These are phyloP conservation scores for Solanum raphanifolium DNA, from an alignment of 257 asterid species.

Conservation along the genomic window DNA sequence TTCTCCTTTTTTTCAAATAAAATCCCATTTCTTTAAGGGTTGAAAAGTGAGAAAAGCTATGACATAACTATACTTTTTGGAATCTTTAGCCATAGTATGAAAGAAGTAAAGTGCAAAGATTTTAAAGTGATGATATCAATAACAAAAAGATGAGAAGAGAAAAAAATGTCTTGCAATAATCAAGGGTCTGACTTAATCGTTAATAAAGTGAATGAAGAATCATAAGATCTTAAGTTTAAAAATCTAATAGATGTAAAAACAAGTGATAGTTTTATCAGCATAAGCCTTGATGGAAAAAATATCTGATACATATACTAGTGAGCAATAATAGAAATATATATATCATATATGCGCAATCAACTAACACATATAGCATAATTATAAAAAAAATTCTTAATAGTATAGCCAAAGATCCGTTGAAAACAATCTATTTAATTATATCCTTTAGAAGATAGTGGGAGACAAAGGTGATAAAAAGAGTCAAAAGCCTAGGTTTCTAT, in stretches of 20 bases:
- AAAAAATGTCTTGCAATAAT: background rate
- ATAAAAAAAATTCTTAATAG: background rate
- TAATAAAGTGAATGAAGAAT: background rate
- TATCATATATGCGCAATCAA: background rate
- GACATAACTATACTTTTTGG: background rate
- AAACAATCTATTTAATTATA: background rate
- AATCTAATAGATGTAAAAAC: background rate
- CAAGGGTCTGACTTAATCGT: background rate
- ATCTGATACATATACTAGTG: background rate
- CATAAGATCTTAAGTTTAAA: background rate
- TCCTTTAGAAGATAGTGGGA: background rate
- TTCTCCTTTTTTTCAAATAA: background rate
- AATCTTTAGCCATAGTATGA: background rate
- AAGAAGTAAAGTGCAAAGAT: background rate
- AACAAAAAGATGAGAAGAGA: background rate
- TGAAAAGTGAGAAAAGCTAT: background rate
- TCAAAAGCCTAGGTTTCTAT: background rate
- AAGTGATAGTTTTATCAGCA: background rate
- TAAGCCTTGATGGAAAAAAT: background rate
- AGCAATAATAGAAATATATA: background rate
- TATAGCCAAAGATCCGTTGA: background rate
- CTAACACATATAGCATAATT: background rate
- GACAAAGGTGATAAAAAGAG: slow-evolving; percentile 2
- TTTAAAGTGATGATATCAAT: background rate
- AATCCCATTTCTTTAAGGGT: background rate